phyloP scores from a whole-genome alignment of 805 yeast species.

The Jamesozyma piceae region DNA sequence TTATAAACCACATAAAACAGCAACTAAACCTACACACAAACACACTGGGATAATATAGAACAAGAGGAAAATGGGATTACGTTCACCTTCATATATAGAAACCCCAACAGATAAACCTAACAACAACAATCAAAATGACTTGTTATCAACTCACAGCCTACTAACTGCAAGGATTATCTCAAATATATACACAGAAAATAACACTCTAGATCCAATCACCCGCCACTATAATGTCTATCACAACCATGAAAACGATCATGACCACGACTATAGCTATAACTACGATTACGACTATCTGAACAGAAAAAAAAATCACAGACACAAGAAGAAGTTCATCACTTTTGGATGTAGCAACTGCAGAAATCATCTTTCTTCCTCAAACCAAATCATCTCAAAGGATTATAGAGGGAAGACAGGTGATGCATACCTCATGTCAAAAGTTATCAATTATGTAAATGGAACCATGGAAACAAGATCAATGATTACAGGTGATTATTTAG shows the following conservation, averaged over 20 bases:
- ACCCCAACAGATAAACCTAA: background rate
- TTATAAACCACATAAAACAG: too few species aligned
- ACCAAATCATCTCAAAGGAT: conserved; percentile 30
- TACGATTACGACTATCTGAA: background rate
- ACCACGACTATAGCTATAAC: background rate
- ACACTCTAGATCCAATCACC: background rate
- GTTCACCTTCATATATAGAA: conserved; percentile 3
- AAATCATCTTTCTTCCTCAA: conserved; percentile 26
- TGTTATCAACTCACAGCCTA: background rate
- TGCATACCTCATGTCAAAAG: conserved; percentile 45
- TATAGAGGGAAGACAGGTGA: conserved; percentile 51
- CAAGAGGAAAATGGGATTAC: conserved; percentile 2
- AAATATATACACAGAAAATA: background rate
- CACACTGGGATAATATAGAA: background rate
- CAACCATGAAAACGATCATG: background rate
- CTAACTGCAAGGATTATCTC: background rate
- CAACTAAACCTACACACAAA: background rate
- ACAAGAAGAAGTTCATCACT: conserved; percentile 12
- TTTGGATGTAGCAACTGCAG: conserved; percentile 28
- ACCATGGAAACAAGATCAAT: conserved; percentile 36
- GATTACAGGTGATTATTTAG: conserved; percentile 53
- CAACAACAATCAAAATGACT: background rate
- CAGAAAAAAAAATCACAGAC: background rate
- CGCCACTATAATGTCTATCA: background rate
- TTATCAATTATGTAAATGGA: conserved; percentile 38